Percentiles rank a stretch among this genome's conserved stretches.
These are phyloP conservation scores for Claviceps sp. DNA, from an alignment of 2,329 filamentous ascomycete species.

Conservation along the genomic window DNA sequence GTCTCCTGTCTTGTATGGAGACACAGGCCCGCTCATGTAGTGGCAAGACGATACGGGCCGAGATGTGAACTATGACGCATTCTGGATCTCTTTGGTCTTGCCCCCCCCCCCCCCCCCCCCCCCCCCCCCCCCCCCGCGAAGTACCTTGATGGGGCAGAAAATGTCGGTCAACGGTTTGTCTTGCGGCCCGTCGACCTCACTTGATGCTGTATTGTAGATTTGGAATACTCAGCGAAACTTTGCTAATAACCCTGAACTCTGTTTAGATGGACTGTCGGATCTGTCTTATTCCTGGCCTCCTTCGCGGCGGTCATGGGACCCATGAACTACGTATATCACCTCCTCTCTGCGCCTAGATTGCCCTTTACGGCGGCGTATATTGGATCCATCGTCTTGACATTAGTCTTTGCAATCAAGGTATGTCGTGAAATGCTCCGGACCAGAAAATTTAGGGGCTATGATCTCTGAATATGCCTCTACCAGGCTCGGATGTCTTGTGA, in stretches of 20 bases:
- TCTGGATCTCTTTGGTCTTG: not conserved
- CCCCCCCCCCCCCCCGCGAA: not conserved
- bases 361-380: conserved; percentile 94
- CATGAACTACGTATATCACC: conserved; percentile 66
- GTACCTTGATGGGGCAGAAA: not conserved
- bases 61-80: not conserved
- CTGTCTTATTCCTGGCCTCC: conserved; percentile 75
- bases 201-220: not conserved
- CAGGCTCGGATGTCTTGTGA: too few relatives aligned
- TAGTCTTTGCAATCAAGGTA: conserved; percentile 88
- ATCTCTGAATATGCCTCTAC: not conserved
- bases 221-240: conserved; percentile 12
- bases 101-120: not conserved
- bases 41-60: not conserved
- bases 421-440: conserved; percentile 27
- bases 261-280: conserved; percentile 76
- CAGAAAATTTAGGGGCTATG: not conserved
- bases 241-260: not conserved
- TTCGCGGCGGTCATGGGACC: conserved; percentile 95
- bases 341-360: conserved; percentile 69
- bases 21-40: too few relatives aligned
- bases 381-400: conserved; percentile 75
- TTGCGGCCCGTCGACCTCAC: not conserved
- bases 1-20: too few relatives aligned
- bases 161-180: conserved; percentile 1